phyloP scores from a whole-genome alignment of 108 stramenopile genomes.

The Cylindrotheca fusiformis region DNA sequence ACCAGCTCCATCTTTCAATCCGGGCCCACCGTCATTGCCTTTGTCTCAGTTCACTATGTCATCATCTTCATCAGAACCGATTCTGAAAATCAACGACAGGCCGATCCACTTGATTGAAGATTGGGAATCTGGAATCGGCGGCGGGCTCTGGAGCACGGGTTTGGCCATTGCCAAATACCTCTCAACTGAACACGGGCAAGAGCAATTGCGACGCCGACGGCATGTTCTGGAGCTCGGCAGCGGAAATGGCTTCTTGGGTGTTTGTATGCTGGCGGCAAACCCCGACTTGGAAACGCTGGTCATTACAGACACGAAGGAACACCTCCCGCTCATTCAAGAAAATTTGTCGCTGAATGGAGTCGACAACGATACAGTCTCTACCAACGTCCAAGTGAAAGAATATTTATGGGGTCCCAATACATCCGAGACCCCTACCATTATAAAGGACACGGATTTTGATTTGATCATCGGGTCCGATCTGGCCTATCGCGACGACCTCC shows the following conservation, averaged over 20 bases:
- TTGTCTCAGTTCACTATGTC: no score
- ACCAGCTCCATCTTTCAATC: no score
- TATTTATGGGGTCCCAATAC: constrained; percentile 26
- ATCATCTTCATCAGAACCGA: background rate
- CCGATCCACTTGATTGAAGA: constrained; percentile 67
- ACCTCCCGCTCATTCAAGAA: constrained; percentile 53
- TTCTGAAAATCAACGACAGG: background rate
- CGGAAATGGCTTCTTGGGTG: constrained; percentile 79
- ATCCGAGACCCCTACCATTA: background rate
- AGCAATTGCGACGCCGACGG: constrained; percentile 9
- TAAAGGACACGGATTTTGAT: constrained; percentile 49
- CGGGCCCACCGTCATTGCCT: no score
- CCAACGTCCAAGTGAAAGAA: constrained; percentile 16
- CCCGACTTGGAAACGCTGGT: constrained; percentile 31
- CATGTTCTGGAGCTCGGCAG: constrained; percentile 71
- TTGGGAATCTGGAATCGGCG: constrained; percentile 79
- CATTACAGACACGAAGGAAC: constrained; percentile 68
- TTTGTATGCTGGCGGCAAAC: constrained; percentile 50
- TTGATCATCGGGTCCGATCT: constrained; percentile 86
- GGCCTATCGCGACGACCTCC: constrained; percentile 74
- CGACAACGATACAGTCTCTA: background rate
- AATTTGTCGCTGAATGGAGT: constrained; percentile 47
- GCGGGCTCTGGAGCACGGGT: constrained; percentile 83
- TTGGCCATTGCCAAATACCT: constrained; percentile 68
- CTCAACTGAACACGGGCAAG: constrained; percentile 16